These are phyloP conservation scores for Puccinia hordei DNA, from an alignment of 1,284 basidiomycete species.

Conservation along the genomic window DNA sequence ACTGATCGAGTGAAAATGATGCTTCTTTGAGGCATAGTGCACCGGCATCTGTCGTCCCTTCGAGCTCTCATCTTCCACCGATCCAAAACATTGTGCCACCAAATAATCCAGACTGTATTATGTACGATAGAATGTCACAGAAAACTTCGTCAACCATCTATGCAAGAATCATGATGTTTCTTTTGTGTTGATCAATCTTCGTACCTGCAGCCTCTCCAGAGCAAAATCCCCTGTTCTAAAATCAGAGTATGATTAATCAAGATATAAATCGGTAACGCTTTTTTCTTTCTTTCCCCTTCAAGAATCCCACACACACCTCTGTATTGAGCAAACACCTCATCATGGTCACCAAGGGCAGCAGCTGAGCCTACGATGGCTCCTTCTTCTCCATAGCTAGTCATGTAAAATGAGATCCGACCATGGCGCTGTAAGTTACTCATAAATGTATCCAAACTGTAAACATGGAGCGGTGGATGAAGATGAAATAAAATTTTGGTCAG, in stretches of 20 bases:
- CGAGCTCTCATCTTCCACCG: constrained; percentile 74
- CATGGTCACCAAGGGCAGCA: constrained; percentile 76
- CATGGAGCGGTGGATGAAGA: not conserved
- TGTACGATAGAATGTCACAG: not conserved
- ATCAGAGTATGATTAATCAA: constrained; percentile 57
- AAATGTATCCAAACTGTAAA: constrained; percentile 73
- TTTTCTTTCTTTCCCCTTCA: not conserved
- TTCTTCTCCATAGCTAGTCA: constrained; percentile 77
- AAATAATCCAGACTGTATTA: constrained; percentile 59
- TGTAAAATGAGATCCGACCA: constrained; percentile 91
- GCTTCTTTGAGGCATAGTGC: constrained; percentile 79
- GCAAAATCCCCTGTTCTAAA: constrained; percentile 83
- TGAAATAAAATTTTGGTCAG: not conserved
- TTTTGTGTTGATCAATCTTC: constrained; percentile 50
- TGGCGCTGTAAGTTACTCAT: constrained; percentile 89
- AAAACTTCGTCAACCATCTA: not conserved
- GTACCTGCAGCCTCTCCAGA: constrained; percentile 76
- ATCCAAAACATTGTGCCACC: constrained; percentile 88
- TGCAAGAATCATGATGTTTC: too few relatives aligned
- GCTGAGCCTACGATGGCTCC: constrained; percentile 87
- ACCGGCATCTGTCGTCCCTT: constrained; percentile 79
- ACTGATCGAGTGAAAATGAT: constrained; percentile 91
- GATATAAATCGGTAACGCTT: constrained; percentile 61
- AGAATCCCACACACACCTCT: constrained; percentile 58
- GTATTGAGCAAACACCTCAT: constrained; percentile 67